Base-by-base conservation (phyloP, 441 rosid genomes). In the Brassica hybrid region DNA sequence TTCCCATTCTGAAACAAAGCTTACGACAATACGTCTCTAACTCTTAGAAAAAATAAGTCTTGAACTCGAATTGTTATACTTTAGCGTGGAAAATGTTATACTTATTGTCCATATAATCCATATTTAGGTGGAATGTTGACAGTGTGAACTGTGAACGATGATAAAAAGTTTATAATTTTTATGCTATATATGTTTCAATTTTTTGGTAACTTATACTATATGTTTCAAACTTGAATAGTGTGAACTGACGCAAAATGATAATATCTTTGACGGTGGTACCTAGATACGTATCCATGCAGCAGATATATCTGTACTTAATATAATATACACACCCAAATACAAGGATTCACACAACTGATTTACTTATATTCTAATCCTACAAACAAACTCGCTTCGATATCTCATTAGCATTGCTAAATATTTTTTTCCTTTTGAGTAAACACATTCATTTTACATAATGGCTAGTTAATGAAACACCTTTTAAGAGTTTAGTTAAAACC, bases 181-280 rank as follows among this genome's bases (percentile, higher is more conserved):
- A 41, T 41, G 17, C 1, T 14, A 32, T 9, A 59, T 5, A 43
- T 45, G 21, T 38, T 17, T 48, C 60, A 18, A 18, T 18, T 18
- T 18, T 18, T 18, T 18, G 19, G 19, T 18, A 18, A 18, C 19
- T 18, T 18, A 18, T 18, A 18, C 19, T 18, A 18, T 18, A 18
- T 18, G 19, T 21, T 21, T 21, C 23, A 21, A 60, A 50, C 13
- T 63, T 63, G 69, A 72, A 30, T 10, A 11, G 66, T 56, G 30
- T 65, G 48, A 74, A 56, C 57, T 36, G 59, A 74, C 38, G 25
- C 27, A 38, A 65, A 34, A 59, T 65, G 65, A 56, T 57, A 56
- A n/a, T 23, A 74, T 74, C 57, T 56, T 74, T 74, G 77, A 54
- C 71, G 56, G 13, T 65, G 25, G 65, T 41, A 38, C 30, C 38